Evolutionary conservation across 345 rosid genomes (phyloP).

Genomic region (Dipteronia sinensis): DNA sequence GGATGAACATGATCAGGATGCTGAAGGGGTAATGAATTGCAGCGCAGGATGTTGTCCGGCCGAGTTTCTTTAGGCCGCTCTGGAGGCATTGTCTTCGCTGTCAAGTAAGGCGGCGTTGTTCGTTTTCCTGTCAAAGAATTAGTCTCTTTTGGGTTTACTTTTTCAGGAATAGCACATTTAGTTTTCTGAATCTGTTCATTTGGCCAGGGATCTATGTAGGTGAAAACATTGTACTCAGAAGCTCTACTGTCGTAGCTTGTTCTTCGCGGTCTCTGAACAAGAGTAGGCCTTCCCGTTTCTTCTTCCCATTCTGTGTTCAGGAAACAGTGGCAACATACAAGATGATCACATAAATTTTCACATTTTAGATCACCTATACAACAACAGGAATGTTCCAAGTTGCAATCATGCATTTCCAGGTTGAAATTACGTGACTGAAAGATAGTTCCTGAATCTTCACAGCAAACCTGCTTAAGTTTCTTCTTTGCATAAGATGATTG

Average conservation of each 20-base stretch:
- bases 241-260: constrained; percentile 29
- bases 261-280: constrained; percentile 24
- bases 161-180: neutral
- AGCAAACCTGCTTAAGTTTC: constrained; percentile 13
- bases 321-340: constrained; percentile 7
- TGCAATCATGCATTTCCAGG: constrained; percentile 24
- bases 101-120: constrained; percentile 32
- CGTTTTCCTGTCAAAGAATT: constrained; percentile 16
- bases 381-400: constrained; percentile 35
- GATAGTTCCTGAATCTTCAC: constrained; percentile 6
- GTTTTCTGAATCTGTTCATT: constrained; percentile 10
- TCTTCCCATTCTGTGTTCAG: constrained; percentile 12
- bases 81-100: constrained; percentile 64
- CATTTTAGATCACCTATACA: constrained; percentile 2
- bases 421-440: constrained; percentile 5
- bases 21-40: constrained; percentile 42
- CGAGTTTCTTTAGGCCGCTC: constrained; percentile 32
- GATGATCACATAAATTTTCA: neutral
- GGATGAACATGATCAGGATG: constrained; percentile 75
- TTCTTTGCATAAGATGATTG: constrained; percentile 8
- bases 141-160: neutral
- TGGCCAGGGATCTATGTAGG: constrained; percentile 13
- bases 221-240: constrained; percentile 22
- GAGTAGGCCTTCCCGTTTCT: constrained; percentile 16
- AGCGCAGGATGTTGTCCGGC: constrained; percentile 25